These are phyloP conservation scores for Kwoniella sp. DNA, from an alignment of 768 basidiomycete species.

Conservation along the genomic window DNA sequence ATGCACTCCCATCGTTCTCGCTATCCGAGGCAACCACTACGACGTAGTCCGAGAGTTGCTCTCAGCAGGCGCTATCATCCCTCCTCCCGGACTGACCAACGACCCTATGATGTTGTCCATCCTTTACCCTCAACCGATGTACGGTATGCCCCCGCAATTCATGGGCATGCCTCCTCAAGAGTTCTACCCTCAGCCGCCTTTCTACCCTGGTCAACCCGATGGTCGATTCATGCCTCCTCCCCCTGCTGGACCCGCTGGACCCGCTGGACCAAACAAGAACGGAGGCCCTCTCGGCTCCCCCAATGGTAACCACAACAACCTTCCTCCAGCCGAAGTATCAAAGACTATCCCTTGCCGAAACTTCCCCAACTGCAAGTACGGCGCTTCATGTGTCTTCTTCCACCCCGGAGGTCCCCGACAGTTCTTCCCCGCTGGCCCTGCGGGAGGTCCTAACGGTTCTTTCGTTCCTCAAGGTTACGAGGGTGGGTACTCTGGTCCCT, in stretches of 20 bases:
- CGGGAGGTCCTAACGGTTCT: slow-evolving; percentile 14
- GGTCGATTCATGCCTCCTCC: slow-evolving; percentile 30
- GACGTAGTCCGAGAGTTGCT: slow-evolving; percentile 52
- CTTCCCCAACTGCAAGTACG: slow-evolving; percentile 57
- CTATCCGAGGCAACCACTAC: slow-evolving; percentile 49
- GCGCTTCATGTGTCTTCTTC: slow-evolving; percentile 53
- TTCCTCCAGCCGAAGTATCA: slow-evolving; percentile 55
- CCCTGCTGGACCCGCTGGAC: slow-evolving; percentile 16
- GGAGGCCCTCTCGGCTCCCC: slow-evolving; percentile 24
- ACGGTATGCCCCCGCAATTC: slow-evolving; percentile 45
- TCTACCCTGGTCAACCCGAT: slow-evolving; percentile 20
- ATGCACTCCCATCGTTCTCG: slow-evolving; percentile 53
- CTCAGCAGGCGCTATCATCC: slow-evolving; percentile 52
- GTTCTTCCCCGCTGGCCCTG: slow-evolving; percentile 24
- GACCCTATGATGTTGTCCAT: slow-evolving; percentile 50
- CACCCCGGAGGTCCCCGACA: slow-evolving; percentile 46
- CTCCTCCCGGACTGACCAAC: slow-evolving; percentile 51
- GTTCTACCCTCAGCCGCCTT: slow-evolving; percentile 39
- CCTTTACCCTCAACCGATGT: slow-evolving; percentile 49
- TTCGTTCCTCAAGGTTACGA: slow-evolving; percentile 30
- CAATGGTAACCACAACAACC: slow-evolving; percentile 39
- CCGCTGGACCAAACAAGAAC: slow-evolving; percentile 20
- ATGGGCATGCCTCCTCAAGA: slow-evolving; percentile 33
- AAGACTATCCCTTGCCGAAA: slow-evolving; percentile 57
- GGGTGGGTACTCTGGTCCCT: slow-evolving; percentile 32